Base-by-base conservation (phyloP, 805 yeast genomes). In the Sporopachydermia lactativora region DNA sequence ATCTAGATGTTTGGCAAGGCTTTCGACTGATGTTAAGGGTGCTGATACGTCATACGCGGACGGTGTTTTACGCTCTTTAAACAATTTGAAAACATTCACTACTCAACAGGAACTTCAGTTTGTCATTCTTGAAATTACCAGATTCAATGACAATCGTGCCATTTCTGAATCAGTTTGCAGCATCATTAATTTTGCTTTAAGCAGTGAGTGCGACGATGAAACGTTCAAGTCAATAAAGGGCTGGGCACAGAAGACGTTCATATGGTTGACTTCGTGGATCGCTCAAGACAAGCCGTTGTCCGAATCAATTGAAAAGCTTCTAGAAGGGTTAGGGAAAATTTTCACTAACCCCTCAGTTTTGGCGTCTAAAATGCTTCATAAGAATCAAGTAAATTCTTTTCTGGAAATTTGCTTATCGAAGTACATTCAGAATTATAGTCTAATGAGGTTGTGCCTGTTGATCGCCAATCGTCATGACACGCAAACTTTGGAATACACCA, bases 381-480 rank as follows among this genome's bases (percentile, higher is more conserved):
- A 41, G 2, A n/a, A 24, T 15, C 18, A 40, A 6, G 15, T 56
- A 19, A 61, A 60, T 19, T 51, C 62, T 5, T 43, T 57, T n/a
- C 36, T 61, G 2, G 55, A 53, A 37, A 51, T 52, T 18, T 48
- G 53, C 0, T 38, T 50, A 1, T 56, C 59, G 2, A 48, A 53
- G 28, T 80, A 85, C 80, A 50, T 72, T 1, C 46, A 48, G 11
- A 47, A 65, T 18, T 54, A 50, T 2, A 43, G 44, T 0, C 62
- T 72, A n/a, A 50, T 82, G 47, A 62, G 66, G 35, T 71, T 77
- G 50, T 59, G 64, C 3, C 39, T 72, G 1, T 15, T 66, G 4
- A 49, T 75, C 13, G 43, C 65, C 34, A 48, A 63, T 2, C 67
- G 67, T 2, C 49, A 58, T 1, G 59, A 53, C 34, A 55, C 53